Conservation (phyloP, 768 basidiomycete genomes). For the Phylloporus arenicola region DNA sequence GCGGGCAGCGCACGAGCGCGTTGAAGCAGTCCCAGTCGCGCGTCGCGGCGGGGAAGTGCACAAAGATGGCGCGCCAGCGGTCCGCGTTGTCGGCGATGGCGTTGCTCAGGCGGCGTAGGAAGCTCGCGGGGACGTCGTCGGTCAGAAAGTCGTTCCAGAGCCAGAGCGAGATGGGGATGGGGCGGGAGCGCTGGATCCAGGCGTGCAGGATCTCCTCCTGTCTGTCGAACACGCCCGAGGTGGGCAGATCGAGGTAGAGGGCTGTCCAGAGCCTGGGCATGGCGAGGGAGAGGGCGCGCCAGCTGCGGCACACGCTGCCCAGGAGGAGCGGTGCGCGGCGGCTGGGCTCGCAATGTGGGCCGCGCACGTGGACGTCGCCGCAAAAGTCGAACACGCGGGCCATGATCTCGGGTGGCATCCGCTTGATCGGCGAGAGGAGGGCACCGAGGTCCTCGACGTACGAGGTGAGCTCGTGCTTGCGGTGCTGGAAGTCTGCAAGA, state of each 20-base stretch:
- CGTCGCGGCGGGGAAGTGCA: conserved; percentile 26
- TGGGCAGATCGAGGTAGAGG: conserved; percentile 28
- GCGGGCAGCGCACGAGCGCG: conserved; percentile 18
- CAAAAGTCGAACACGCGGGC: conserved; percentile 30
- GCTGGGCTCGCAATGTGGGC: conserved; percentile 28
- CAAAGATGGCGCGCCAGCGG: conserved; percentile 28
- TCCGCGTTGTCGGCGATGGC: conserved; percentile 21
- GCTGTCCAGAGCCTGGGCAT: conserved; percentile 30
- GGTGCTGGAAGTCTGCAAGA: conserved; percentile 26
- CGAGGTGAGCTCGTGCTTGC: conserved; percentile 23
- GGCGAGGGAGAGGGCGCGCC: conserved; percentile 25
- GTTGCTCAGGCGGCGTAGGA: conserved; percentile 20
- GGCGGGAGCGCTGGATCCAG: conserved; percentile 26
- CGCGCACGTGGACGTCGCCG: conserved; percentile 22
- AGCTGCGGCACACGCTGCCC: conserved; percentile 26
- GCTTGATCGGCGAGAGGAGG: conserved; percentile 29
- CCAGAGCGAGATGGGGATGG: conserved; percentile 24
- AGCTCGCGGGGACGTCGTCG: conserved; percentile 24
- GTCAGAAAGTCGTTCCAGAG: conserved; percentile 31
- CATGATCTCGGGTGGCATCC: conserved; percentile 32
- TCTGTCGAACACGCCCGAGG: conserved; percentile 16
- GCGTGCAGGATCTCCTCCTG: conserved; percentile 23
- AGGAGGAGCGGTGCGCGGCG: conserved; percentile 27
- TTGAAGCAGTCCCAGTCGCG: conserved; percentile 26
- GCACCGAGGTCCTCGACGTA: conserved; percentile 31